A percentile compares a stretch with the other conserved stretches of the same genome.
Evolutionary conservation across 2,329 filamentous ascomycete genomes (phyloP).

Genomic region (Aureobasidium uvarum): DNA sequence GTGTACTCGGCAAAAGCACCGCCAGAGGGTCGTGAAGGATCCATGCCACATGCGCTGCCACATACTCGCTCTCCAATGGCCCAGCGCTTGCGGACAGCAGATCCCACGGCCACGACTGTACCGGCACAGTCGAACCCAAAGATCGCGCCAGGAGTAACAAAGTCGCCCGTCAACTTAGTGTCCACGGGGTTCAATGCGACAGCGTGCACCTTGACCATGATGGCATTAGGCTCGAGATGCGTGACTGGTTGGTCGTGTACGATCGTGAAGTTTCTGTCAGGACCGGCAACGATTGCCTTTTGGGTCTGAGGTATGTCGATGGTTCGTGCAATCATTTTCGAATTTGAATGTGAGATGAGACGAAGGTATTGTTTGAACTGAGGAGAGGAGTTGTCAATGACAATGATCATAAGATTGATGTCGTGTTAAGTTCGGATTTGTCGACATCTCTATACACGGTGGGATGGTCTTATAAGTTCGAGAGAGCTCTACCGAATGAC

Average conservation of each 20-base stretch:
- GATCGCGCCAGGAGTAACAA: constrained; percentile 35
- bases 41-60: constrained; percentile 17
- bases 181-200: constrained; percentile 44
- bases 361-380: constrained; percentile 4
- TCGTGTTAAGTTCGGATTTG: neutral
- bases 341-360: neutral
- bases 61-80: constrained; percentile 24
- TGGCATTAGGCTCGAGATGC: neutral
- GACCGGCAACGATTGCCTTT: constrained; percentile 15
- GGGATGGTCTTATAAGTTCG: neutral
- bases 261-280: constrained; percentile 1
- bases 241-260: neutral
- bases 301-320: constrained; percentile 17
- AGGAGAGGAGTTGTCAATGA: neutral
- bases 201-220: constrained; percentile 25
- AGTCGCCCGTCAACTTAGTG: constrained; percentile 38
- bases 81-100: constrained; percentile 9
- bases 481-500: neutral
- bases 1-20: constrained; percentile 28
- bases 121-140: constrained; percentile 42
- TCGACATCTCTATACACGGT: neutral
- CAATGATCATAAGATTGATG: neutral
- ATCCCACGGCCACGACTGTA: constrained; percentile 35
- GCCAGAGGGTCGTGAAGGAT: constrained; percentile 13
- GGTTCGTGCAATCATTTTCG: constrained; percentile 4